These are phyloP conservation scores for Boechera stricta DNA, from an alignment of 345 rosid genomes.

Conservation along the genomic window DNA sequence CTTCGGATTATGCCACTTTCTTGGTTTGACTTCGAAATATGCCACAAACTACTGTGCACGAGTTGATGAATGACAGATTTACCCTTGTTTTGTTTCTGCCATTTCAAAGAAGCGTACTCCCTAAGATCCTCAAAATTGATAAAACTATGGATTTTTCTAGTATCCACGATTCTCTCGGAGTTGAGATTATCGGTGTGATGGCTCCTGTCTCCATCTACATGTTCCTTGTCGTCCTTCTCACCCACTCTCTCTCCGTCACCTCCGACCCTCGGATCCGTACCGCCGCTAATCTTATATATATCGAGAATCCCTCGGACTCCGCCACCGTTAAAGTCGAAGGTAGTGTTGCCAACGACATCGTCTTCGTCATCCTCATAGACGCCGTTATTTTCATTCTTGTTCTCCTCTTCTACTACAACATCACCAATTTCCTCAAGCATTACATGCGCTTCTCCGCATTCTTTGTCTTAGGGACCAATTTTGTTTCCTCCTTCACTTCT, in stretches of 20 bases:
- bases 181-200: conserved; percentile 95
- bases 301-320: conserved; percentile 81
- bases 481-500: not conserved
- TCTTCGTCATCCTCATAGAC: conserved; percentile 77
- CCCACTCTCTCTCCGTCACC: conserved; percentile 77
- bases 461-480: conserved; percentile 63
- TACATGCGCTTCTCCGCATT: conserved; percentile 96
- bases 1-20: too few relatives aligned
- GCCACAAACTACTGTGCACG: too few relatives aligned
- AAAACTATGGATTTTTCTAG: conserved; percentile 65
- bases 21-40: too few relatives aligned
- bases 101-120: too few relatives aligned
- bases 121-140: not conserved
- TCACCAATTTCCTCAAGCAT: conserved; percentile 86
- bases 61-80: too few relatives aligned
- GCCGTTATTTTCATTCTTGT: conserved; percentile 81
- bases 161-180: conserved; percentile 72
- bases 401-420: conserved; percentile 88
- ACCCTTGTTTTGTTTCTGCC: too few relatives aligned
- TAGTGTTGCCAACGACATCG: conserved; percentile 79
- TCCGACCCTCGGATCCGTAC: conserved; percentile 73
- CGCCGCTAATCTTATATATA: conserved; percentile 92
- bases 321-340: conserved; percentile 84
- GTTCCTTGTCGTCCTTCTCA: conserved; percentile 90
- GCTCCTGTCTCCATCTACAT: conserved; percentile 94